Evolutionary conservation across 2,329 filamentous ascomycete species (phyloP).

Genomic region (Macrophomina tecta): DNA sequence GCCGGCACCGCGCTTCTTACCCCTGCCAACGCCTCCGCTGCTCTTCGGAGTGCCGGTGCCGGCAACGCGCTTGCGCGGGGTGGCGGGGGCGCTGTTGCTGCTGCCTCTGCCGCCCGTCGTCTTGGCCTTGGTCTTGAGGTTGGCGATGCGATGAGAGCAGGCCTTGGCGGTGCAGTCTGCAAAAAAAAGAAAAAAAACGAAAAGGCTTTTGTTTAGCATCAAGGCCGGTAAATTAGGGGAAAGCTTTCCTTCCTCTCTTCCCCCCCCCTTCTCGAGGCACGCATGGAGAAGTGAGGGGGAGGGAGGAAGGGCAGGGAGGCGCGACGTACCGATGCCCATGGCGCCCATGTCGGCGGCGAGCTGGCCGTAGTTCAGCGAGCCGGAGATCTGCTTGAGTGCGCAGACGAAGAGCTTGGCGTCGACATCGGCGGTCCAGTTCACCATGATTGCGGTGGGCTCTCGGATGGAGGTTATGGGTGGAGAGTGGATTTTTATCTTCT

Average conservation of each 20-base stretch:
- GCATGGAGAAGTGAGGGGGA: neutral
- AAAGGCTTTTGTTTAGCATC: neutral
- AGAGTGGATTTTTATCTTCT: neutral
- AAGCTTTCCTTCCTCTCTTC: too few species aligned
- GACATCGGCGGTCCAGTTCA: constrained; percentile 15
- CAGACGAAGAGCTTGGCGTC: constrained; percentile 19
- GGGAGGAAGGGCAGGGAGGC: too few species aligned
- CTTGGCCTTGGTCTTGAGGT: constrained; percentile 24
- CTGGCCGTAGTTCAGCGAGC: constrained; percentile 23
- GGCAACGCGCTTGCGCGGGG: neutral
- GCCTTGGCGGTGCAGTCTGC: constrained; percentile 30
- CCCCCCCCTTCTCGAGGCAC: neutral
- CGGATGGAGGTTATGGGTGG: neutral
- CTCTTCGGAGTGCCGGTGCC: neutral
- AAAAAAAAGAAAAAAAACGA: too few species aligned
- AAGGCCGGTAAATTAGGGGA: neutral
- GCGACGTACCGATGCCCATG: constrained; percentile 24
- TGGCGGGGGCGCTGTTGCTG: neutral
- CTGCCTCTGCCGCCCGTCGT: neutral
- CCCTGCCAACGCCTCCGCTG: neutral
- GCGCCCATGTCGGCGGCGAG: constrained; percentile 29
- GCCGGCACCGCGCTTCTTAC: neutral
- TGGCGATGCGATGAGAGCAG: constrained; percentile 28
- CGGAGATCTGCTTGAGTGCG: constrained; percentile 9
- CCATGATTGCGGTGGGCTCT: neutral